Base-by-base conservation (phyloP, 2,329 filamentous ascomycete species). In the Volutella citrinella region DNA sequence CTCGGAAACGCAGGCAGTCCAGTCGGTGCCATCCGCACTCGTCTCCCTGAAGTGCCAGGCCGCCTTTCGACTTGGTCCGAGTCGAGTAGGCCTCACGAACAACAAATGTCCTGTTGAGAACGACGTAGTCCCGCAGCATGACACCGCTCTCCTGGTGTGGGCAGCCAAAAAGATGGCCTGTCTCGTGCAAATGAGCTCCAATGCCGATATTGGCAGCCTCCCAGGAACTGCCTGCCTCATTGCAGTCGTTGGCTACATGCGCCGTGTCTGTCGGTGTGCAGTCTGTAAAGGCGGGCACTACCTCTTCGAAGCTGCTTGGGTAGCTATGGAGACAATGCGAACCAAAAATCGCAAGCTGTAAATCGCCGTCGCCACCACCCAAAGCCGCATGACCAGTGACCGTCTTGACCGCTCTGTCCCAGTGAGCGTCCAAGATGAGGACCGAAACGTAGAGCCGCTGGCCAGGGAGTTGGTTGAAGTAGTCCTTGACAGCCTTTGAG, bases 191-290 rank as follows among this genome's bases (percentile, higher is more conserved):
- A 60, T 97, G 91, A 9, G 88, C 90, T 7, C 91, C 91, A 45
- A 97, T 94, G 19, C 90, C 90, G 41, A 95, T 84, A 50, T 91
- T 95, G 17, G 87, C 89, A n/a, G 89, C 82, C 59, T 97, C 91
- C 91, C 91, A 97, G 28, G 82, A 93, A 56, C 87, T 95, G 16
- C 90, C 90, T 7, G 82, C 83, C 47, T 95, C 87, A 49, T 85
- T 84, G 59, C 81, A 87, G 57, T 95, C 87, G 52, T 96, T 95
- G 12, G 85, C 84, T 22, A 95, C 80, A 49, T 77, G 76, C 23
- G 79, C 76, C 9, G 82, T 86, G 56, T 97, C 87, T 1, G 89
- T 96, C 19, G 83, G 80, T 4, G 90, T 95, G 60, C 89, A 95
- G 61, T 97, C 90, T 12, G 79, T 84, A 52, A 97, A 95, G 6